Conservation (phyloP, 306 rosid genomes). For the Abrus pulchellus region DNA sequence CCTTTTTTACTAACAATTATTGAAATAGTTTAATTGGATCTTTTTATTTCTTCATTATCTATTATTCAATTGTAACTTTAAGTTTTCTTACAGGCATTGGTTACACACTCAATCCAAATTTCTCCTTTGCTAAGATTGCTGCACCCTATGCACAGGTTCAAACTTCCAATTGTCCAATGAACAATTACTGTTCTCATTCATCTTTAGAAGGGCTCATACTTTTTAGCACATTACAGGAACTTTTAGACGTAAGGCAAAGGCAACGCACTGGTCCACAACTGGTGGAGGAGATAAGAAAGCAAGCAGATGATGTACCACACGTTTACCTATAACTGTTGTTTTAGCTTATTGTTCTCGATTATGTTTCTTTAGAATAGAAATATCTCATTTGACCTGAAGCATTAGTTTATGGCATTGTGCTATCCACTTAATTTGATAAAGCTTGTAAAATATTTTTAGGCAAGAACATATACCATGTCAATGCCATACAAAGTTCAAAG, state of each 20-base stretch:
- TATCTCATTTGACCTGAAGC: conserved; percentile 25
- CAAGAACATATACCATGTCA: conserved; percentile 77
- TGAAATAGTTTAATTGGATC: neutral
- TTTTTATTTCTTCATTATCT: conserved; percentile 10
- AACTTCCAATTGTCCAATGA: conserved; percentile 35
- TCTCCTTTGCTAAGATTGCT: conserved; percentile 82
- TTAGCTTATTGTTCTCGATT: neutral
- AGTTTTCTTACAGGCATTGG: conserved; percentile 68
- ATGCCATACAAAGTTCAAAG: conserved; percentile 91
- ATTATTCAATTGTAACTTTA: neutral
- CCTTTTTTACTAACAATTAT: too few species aligned
- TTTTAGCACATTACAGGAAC: conserved; percentile 64
- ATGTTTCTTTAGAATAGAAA: neutral
- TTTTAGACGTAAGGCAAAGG: conserved; percentile 73
- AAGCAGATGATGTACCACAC: conserved; percentile 73
- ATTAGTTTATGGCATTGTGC: neutral
- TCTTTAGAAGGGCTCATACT: conserved; percentile 30
- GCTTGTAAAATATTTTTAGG: conserved; percentile 54
- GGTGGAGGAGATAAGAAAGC: conserved; percentile 80
- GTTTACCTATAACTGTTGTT: conserved; percentile 13
- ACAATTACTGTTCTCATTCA: neutral
- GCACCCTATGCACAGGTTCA: conserved; percentile 88
- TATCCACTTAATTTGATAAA: conserved; percentile 5
- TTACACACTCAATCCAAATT: conserved; percentile 70
- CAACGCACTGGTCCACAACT: conserved; percentile 63